These are phyloP conservation scores for Phoenix roebelenii DNA, from an alignment of 176 grass and related monocot genomes.

Conservation along the genomic window DNA sequence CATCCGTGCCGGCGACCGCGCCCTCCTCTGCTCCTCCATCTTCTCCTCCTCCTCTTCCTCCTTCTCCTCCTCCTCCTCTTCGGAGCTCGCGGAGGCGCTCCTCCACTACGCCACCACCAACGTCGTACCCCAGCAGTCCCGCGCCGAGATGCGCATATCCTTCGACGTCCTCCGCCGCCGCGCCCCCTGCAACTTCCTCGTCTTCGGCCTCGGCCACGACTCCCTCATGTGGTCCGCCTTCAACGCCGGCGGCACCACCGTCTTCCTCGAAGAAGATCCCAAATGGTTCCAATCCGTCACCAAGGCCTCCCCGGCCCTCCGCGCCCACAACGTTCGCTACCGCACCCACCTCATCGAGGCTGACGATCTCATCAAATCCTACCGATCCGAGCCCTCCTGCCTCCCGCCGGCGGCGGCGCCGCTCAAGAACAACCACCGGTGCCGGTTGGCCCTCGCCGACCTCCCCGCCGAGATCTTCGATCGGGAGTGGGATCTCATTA, in stretches of 20 bases:
- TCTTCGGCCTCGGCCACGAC: conserved; percentile 61
- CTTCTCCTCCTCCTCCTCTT: too few species aligned
- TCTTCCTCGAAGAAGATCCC: conserved; percentile 41
- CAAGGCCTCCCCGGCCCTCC: conserved; percentile 13
- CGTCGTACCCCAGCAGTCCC: conserved; percentile 24
- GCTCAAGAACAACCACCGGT: conserved; percentile 13
- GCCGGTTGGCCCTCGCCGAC: conserved; percentile 51
- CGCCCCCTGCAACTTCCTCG: conserved; percentile 48
- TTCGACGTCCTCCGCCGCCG: conserved; percentile 44
- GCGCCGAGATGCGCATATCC: conserved; percentile 43
- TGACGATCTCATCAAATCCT: conserved; percentile 25
- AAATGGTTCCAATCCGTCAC: conserved; percentile 31
- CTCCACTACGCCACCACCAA: conserved; percentile 27
- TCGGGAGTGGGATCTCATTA: conserved; percentile 62
- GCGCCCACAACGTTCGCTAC: conserved; percentile 35
- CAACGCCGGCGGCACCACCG: conserved; percentile 44
- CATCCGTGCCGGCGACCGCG: not conserved
- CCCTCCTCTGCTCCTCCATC: not conserved
- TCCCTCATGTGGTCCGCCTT: conserved; percentile 39
- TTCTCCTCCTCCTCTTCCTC: not conserved
- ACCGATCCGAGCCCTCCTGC: too few species aligned
- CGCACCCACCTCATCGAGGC: conserved; percentile 40
- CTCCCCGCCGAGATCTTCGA: conserved; percentile 57
- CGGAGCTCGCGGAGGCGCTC: conserved; percentile 13
- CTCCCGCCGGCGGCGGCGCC: not conserved